Base-by-base conservation (phyloP, 2,329 filamentous ascomycete genomes). In the Annulohypoxylon truncatum region DNA sequence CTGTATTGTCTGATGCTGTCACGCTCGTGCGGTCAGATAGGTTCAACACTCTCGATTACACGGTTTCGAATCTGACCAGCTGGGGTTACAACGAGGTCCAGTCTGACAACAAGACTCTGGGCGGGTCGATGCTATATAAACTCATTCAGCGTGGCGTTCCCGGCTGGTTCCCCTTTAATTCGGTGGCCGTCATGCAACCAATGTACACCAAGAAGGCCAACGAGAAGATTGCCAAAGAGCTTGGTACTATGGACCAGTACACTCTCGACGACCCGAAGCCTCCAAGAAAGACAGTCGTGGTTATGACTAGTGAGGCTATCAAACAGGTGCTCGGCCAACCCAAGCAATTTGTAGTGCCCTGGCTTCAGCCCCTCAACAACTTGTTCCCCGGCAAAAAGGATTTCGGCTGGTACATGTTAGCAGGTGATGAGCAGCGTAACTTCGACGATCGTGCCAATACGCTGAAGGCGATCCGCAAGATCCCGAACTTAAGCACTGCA, bases 1-100 rank as follows among this genome's bases (percentile, higher is more conserved):
- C 85, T 38, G 82, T 89, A 8, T 78, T 90, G 18, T 87, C 86
- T 1, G 88, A 90, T 69, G 88, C 87, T 3, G 81, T 88, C 1
- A 83, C 84, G 0, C 80, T 89, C 8, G 86, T 90, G 2, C 82
- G 88, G 6, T 84, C 83, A 0, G 87, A 89, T 70, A 79, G 87
- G 3, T 89, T 89, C 78, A 85, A 86, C 72, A 88, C 87, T 0
- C 56, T 83, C 20, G 82, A 84, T 66, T 84, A 80, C 67, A 83
- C 75, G 2, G 76, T 79, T 22, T 70, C 72, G 3, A 72, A 72
- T 38, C 73, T 83, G 29, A 83, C 82, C 0, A 79, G 76, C 20
- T 84, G 80, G 80, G 82, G 82, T 2, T 80, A 77, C 66, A 82
- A 81, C 28, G 80, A 82, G 63, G 78, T 80, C 1, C 72, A 76